A percentile compares a stretch with the other conserved stretches of the same genome.
phyloP scores from a whole-genome alignment of 163 green algal genomes.

The Coccomyxa subellipsoidea region DNA sequence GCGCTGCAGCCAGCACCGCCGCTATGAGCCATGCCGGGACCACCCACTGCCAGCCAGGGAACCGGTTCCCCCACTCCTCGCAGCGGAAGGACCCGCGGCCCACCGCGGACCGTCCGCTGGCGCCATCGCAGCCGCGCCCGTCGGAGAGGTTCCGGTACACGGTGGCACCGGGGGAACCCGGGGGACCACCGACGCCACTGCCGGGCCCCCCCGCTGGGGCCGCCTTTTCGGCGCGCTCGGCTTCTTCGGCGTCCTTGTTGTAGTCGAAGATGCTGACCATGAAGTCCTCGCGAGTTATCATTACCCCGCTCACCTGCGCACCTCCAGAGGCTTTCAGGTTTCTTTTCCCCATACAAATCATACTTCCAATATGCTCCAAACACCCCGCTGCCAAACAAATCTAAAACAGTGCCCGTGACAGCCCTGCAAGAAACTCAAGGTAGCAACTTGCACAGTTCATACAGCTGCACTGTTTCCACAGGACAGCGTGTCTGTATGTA shows the following conservation, averaged over 20 bases:
- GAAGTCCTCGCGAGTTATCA: background rate
- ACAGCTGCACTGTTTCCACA: too few species aligned
- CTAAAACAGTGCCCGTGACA: too few species aligned
- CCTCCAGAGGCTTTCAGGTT: background rate
- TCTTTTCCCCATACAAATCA: too few species aligned
- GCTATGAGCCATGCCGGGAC: background rate
- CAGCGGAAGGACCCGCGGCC: background rate
- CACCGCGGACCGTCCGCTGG: background rate
- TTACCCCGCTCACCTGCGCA: background rate
- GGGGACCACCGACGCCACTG: too few species aligned
- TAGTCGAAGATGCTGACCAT: constrained; percentile 8
- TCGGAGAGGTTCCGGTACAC: background rate
- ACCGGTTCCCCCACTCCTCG: background rate
- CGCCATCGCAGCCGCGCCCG: background rate
- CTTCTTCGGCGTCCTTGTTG: background rate
- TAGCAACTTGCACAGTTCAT: too few species aligned
- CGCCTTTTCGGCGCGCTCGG: background rate
- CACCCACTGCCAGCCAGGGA: background rate
- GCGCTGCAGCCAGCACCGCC: background rate
- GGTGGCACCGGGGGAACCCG: too few species aligned
- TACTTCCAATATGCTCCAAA: too few species aligned
- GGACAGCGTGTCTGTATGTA: too few species aligned
- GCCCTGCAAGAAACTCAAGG: too few species aligned
- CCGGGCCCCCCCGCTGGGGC: background rate
- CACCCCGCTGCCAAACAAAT: too few species aligned